phyloP scores from a whole-genome alignment of 176 grass and related monocot species.

The Oryza coarctata region DNA sequence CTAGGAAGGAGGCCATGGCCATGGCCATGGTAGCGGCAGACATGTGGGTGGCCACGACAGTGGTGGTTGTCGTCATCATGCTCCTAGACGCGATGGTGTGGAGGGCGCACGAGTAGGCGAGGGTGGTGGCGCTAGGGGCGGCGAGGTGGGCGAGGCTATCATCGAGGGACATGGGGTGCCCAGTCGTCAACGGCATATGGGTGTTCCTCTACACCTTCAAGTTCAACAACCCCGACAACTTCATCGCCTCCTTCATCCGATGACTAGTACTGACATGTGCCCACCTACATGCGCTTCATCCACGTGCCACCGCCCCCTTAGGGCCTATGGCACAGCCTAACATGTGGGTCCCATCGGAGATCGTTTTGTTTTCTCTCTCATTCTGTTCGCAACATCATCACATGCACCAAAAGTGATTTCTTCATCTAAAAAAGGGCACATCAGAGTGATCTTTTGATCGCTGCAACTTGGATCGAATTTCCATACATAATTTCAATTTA shows the following conservation, averaged over 20 bases:
- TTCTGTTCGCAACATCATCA: too few relatives aligned
- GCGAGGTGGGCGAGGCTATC: constrained; percentile 45
- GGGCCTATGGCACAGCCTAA: too few relatives aligned
- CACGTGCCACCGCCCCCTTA: background rate
- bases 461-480: too few relatives aligned
- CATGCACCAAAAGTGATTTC: too few relatives aligned
- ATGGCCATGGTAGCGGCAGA: too few relatives aligned
- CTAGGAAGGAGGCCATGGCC: too few relatives aligned
- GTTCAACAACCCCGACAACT: constrained; percentile 69
- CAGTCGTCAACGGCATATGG: constrained; percentile 83
- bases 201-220: constrained; percentile 84
- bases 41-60: background rate
- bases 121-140: constrained; percentile 38
- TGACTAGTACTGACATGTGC: constrained; percentile 32
- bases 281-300: background rate
- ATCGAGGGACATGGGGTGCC: constrained; percentile 88
- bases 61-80: background rate
- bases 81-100: background rate
- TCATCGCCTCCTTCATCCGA: constrained; percentile 65
- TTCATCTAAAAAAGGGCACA: too few relatives aligned
- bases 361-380: too few relatives aligned
- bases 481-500: background rate
- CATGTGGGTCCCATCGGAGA: background rate
- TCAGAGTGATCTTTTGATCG: background rate
- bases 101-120: constrained; percentile 52